Percentiles rank a stretch among this genome's conserved stretches.
phyloP scores from a whole-genome alignment of 192 early-diverging fungal species.

The Podila verticillata region DNA sequence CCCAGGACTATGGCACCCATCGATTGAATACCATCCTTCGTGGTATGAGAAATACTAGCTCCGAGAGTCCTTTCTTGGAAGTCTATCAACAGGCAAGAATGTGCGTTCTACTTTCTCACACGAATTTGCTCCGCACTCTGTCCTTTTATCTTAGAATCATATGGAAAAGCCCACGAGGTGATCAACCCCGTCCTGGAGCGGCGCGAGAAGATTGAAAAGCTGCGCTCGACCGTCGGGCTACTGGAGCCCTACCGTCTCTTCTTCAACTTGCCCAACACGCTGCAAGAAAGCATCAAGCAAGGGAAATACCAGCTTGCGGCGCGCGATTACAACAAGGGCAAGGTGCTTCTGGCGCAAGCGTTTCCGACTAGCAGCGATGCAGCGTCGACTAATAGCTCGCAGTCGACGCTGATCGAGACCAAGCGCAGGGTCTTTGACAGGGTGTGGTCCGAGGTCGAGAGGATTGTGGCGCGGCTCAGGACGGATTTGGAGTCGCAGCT shows the following conservation, averaged over 20 bases:
- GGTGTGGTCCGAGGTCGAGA: conserved; percentile 93
- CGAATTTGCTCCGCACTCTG: neutral
- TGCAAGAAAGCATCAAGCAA: conserved; percentile 86
- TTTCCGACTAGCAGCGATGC: conserved; percentile 26
- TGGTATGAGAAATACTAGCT: too few relatives aligned
- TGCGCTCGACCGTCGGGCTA: conserved; percentile 89
- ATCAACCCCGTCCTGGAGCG: conserved; percentile 90
- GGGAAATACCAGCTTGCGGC: conserved; percentile 91
- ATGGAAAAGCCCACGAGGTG: conserved; percentile 77
- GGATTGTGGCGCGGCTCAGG: conserved; percentile 78
- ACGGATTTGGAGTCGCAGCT: conserved; percentile 81
- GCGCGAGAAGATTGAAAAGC: conserved; percentile 86
- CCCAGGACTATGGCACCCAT: conserved; percentile 83
- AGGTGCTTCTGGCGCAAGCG: conserved; percentile 57
- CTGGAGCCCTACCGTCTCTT: conserved; percentile 97
- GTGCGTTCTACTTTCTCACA: neutral
- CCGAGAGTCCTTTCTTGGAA: too few relatives aligned
- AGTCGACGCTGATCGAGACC: conserved; percentile 48
- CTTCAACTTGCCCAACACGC: conserved; percentile 92
- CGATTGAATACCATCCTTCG: conserved; percentile 74
- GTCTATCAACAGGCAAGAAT: too few relatives aligned
- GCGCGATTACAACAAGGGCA: conserved; percentile 96
- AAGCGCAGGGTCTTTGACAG: conserved; percentile 87
- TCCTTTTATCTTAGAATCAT: conserved; percentile 56
- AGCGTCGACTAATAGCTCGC: conserved; percentile 29